These are phyloP conservation scores for Alternaria sp. DNA, from an alignment of 2,329 filamentous ascomycete genomes.

Conservation along the genomic window DNA sequence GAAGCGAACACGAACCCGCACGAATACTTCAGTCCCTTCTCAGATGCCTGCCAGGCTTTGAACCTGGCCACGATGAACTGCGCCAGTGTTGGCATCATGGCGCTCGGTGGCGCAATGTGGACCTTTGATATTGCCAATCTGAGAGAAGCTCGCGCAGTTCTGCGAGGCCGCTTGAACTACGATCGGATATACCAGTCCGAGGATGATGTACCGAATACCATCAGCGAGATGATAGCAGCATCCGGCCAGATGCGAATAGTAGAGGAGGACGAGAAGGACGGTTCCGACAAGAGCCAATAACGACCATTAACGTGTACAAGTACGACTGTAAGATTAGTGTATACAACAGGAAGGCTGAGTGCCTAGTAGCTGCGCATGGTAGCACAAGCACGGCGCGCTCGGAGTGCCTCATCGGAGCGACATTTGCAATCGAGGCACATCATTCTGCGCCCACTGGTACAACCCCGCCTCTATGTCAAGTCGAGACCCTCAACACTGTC, in stretches of 20 bases:
- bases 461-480: background rate
- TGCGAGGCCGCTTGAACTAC: slow-evolving; percentile 62
- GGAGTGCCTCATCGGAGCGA: background rate
- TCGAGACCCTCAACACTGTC: background rate
- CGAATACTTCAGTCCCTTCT: slow-evolving; percentile 64
- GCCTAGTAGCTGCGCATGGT: background rate
- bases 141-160: slow-evolving; percentile 65
- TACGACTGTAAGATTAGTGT: slow-evolving; percentile 33
- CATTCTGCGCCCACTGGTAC: background rate
- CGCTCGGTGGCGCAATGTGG: slow-evolving; percentile 75
- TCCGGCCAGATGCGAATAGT: slow-evolving; percentile 52
- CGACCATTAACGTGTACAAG: slow-evolving; percentile 15
- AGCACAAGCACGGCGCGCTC: background rate
- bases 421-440: background rate
- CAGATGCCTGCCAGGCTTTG: slow-evolving; percentile 83
- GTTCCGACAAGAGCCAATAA: slow-evolving; percentile 21
- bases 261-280: slow-evolving; percentile 21
- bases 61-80: slow-evolving; percentile 89
- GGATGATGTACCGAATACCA: slow-evolving; percentile 30
- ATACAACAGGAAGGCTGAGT: slow-evolving; percentile 13
- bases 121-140: slow-evolving; percentile 71
- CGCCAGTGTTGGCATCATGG: slow-evolving; percentile 74
- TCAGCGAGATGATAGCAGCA: slow-evolving; percentile 45
- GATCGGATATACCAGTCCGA: slow-evolving; percentile 57
- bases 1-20: slow-evolving; percentile 60